A percentile compares a stretch with the other conserved stretches of the same genome.
Evolutionary conservation across 2,329 filamentous ascomycete genomes (phyloP).

Genomic region (Diaporthe citrichinensis): DNA sequence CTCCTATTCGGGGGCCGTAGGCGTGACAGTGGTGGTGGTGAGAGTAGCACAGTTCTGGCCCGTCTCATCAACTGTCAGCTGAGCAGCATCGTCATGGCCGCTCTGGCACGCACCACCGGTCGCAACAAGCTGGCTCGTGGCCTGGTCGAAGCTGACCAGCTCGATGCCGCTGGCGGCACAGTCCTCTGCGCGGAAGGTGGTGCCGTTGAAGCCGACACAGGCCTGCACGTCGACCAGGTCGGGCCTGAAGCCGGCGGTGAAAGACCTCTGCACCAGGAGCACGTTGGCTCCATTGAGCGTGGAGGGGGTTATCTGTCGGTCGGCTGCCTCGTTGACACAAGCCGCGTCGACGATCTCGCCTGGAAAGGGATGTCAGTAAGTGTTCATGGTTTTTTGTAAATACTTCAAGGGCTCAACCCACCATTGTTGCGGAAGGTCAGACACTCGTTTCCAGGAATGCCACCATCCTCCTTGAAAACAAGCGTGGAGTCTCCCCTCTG

Average conservation of each 20-base stretch:
- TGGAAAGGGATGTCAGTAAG: constrained; percentile 39
- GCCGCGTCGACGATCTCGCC: constrained; percentile 59
- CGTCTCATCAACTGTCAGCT: constrained; percentile 49
- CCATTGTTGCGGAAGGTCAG: constrained; percentile 60
- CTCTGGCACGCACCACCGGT: constrained; percentile 52
- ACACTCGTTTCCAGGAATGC: constrained; percentile 53
- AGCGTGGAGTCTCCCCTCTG: constrained; percentile 47
- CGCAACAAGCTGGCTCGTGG: constrained; percentile 46
- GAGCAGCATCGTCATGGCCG: constrained; percentile 52
- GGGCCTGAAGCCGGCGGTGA: constrained; percentile 54
- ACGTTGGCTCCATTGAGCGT: constrained; percentile 51
- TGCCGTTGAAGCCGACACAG: constrained; percentile 58
- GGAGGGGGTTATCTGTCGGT: constrained; percentile 57
- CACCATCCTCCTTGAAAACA: constrained; percentile 56
- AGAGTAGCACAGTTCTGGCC: constrained; percentile 51
- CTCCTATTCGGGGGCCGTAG: constrained; percentile 40
- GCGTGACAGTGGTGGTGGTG: constrained; percentile 48
- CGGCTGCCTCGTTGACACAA: constrained; percentile 53
- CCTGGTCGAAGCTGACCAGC: constrained; percentile 48
- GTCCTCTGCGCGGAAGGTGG: constrained; percentile 54
- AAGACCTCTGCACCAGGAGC: constrained; percentile 55
- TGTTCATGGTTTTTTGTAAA: not conserved
- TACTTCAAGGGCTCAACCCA: constrained; percentile 23
- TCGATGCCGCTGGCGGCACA: constrained; percentile 48
- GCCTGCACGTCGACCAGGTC: constrained; percentile 55